Evolutionary conservation across 78 protist genomes (phyloP), one percentile per base, ranked within the genome.

Genomic region (Dictyostelium intermedium): DNA sequence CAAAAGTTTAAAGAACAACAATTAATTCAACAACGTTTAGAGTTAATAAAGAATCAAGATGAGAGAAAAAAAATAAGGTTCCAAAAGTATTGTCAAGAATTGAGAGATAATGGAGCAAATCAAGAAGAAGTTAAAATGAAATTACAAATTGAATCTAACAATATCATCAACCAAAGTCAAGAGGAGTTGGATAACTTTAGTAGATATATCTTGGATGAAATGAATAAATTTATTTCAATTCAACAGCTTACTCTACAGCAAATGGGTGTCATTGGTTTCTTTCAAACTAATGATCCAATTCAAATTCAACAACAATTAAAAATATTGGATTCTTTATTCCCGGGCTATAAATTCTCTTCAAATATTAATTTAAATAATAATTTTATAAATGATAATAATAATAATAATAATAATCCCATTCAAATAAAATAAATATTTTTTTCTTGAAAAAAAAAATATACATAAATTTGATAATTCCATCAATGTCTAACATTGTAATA

Each of bases 231-330:
- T 50, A 39, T 69, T 2, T 3, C 61, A 3, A 2, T 27, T 20
- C 93, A 89, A 66, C 93, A 89, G 14, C 1, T 30, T 3, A 27
- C 32, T 0, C 72, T 89, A 0, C 93, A 89, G 69, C 80, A 80
- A 45, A 34, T 80, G 6, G 93, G 93, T 41, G 85, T 87, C 0
- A 43, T 43, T 61, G 92, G 92, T 10, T 61, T 87, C 30, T 87
- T 61, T 35, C 79, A 72, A 37, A 87, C 92, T 2, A 14, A 4
- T 13, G 45, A 87, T 43, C 6, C 39, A 11, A 11, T 14, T 4
- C 66, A 78, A 35, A 61, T 87, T 6, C 37, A 78, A 25, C 80
- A 61, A 76, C 92, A 87, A 60, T 27, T 43, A 20, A 87, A 87
- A 53, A 78, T 87, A 43, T 43, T 87, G 18, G 72, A 60, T 35